Base-by-base conservation (phyloP, 495 filamentous ascomycete genomes). In the Penicillium coprophilum region DNA sequence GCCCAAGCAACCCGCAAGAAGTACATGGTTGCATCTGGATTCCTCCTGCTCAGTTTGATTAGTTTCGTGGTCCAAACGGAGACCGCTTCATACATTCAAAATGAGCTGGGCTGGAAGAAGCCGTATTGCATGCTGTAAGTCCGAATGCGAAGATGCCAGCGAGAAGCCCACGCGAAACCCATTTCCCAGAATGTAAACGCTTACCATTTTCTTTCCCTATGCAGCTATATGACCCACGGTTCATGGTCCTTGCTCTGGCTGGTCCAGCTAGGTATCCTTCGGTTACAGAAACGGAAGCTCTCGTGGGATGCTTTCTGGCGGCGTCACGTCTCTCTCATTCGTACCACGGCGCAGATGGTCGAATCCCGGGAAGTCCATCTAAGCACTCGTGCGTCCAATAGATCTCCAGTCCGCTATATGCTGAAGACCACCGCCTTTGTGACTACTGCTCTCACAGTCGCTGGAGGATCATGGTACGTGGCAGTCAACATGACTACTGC, bases 111-210 rank as follows among this genome's bases (percentile, higher is more conserved):
- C 31, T 98, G 94, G 94, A 84, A 93, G 68, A 97, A 98, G 74
- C 87, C 93, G 23, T 98, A 97, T 77, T 92, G 88, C 78, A 98
- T 98, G 94, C 80, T 98, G 81, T 98, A 77, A 79, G 83, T 82
- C 59, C 40, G 36, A 20, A 56, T 23, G 21, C 56, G n/a, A 40
- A 45, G 15, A 41, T 27, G 13, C 48, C 39, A n/a, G 6, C 47
- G 19, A 38, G 41, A 46, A 39, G 30, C 52, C 46, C 30, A 45
- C 20, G 21, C 53, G 38, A 13, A 48, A 23, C 30, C 21, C 11
- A 21, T 38, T 51, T 31, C 7, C 27, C 40, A n/a, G 51, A 36
- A 61, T 48, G 43, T 31, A 58, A 59, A 55, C 34, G 58, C 58
- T 61, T 57, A 62, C 53, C 47, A 49, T 13, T 41, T 46, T 32